phyloP scores from a whole-genome alignment of 2,329 filamentous ascomycete species.

The Lasiodiplodia sp. region DNA sequence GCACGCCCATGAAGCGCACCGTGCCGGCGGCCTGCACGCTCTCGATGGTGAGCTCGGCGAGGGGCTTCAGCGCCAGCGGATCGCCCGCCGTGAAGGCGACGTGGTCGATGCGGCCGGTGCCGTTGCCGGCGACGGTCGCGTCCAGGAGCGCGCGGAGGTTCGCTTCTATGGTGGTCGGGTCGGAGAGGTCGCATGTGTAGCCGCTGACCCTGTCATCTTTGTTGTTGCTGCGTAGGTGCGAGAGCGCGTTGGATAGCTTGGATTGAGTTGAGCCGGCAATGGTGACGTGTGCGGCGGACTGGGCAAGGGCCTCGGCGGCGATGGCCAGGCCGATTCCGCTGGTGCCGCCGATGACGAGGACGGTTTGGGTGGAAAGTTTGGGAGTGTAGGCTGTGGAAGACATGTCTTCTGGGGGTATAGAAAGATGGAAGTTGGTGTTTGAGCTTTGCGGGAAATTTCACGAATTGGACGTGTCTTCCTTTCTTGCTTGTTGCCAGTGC shows the following conservation, averaged over 20 bases:
- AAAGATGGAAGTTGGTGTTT: background rate
- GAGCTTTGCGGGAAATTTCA: background rate
- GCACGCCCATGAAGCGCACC: conserved; percentile 46
- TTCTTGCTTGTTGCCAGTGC: no score
- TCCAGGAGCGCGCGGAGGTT: conserved; percentile 41
- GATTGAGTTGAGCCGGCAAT: conserved; percentile 65
- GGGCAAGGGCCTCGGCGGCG: conserved; percentile 64
- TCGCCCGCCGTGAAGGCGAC: conserved; percentile 44
- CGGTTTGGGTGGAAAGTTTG: conserved; percentile 54
- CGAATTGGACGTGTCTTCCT: no score
- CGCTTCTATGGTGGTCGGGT: conserved; percentile 39
- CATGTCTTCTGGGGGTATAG: background rate
- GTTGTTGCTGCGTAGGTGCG: conserved; percentile 46
- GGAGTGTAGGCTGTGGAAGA: conserved; percentile 39
- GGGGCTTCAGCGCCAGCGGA: conserved; percentile 31
- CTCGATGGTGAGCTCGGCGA: conserved; percentile 40
- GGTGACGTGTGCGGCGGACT: conserved; percentile 60
- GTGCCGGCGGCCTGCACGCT: conserved; percentile 35
- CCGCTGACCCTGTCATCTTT: conserved; percentile 34
- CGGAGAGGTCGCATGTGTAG: conserved; percentile 40
- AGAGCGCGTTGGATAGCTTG: conserved; percentile 58
- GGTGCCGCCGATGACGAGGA: conserved; percentile 70
- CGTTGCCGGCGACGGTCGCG: conserved; percentile 37
- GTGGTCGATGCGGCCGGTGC: conserved; percentile 43
- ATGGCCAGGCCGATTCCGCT: conserved; percentile 69